phyloP scores from a whole-genome alignment of 169 alveolate genomes.

The Babesia gibsoni region DNA sequence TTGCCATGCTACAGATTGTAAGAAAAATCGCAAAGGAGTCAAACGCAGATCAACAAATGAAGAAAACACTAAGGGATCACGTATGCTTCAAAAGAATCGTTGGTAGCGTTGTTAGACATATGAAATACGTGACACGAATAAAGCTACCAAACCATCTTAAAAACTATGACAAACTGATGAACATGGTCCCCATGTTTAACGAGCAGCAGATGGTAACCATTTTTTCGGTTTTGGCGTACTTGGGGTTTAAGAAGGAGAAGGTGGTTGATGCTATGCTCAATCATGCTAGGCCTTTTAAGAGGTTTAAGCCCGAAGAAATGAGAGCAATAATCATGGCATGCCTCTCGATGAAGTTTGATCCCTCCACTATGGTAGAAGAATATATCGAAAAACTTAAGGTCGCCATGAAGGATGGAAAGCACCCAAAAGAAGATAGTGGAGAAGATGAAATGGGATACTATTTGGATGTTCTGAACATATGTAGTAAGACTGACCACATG shows the following conservation, averaged over 20 bases:
- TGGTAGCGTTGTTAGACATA: constrained; percentile 26
- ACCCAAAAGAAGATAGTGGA: neutral
- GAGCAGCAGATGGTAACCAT: constrained; percentile 23
- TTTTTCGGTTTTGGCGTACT: constrained; percentile 18
- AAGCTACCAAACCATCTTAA: constrained; percentile 18
- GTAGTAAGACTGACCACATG: constrained; percentile 29
- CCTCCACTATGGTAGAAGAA: constrained; percentile 9
- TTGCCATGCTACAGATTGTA: constrained; percentile 35
- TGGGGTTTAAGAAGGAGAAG: constrained; percentile 16
- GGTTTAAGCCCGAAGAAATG: constrained; percentile 4
- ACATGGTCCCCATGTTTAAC: constrained; percentile 30
- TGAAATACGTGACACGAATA: constrained; percentile 15
- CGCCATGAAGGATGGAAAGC: neutral
- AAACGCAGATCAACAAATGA: neutral
- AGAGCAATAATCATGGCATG: neutral
- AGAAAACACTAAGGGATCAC: constrained; percentile 9
- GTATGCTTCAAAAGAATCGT: constrained; percentile 21
- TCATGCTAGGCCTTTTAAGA: constrained; percentile 7
- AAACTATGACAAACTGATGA: constrained; percentile 8
- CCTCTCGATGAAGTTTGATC: neutral
- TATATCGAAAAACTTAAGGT: constrained; percentile 15
- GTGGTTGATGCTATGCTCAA: constrained; percentile 14
- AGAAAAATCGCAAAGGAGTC: constrained; percentile 8
- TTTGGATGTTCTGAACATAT: constrained; percentile 15
- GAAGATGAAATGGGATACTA: neutral